Percentiles rank a stretch among this genome's conserved stretches.
Evolutionary conservation across 176 grass and related monocot species (phyloP).

Genomic region (Aegilops umbellulata): DNA sequence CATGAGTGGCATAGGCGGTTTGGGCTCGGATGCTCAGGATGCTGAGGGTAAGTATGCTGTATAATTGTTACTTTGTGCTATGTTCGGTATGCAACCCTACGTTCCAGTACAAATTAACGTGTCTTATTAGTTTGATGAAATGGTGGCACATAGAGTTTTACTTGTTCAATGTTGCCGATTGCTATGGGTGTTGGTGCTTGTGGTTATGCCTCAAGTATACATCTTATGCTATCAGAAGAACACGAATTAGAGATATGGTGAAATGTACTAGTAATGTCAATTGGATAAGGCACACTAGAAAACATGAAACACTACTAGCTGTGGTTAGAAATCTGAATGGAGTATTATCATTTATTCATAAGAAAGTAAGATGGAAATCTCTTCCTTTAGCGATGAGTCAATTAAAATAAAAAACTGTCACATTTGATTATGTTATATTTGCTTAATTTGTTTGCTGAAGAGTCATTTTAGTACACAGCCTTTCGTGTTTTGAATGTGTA

Average conservation of each 20-base stretch:
- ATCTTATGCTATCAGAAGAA: neutral
- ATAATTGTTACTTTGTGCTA: neutral
- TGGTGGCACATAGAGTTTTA: neutral
- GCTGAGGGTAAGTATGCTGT: conserved; percentile 28
- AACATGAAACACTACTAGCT: neutral
- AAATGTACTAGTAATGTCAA: neutral
- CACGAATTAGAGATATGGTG: neutral
- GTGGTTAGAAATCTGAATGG: neutral
- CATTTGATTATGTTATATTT: neutral
- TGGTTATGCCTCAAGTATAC: neutral
- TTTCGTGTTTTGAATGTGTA: neutral
- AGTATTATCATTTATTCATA: neutral
- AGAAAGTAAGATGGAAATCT: neutral
- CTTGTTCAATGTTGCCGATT: neutral
- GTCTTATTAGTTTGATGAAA: neutral
- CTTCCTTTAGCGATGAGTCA: neutral
- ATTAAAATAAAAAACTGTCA: neutral
- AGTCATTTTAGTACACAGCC: neutral
- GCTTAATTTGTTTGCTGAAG: neutral
- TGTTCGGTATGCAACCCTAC: neutral
- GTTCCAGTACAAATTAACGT: neutral
- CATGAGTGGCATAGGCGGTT: conserved; percentile 10
- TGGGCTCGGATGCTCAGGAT: conserved; percentile 23
- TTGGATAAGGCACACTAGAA: neutral
- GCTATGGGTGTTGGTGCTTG: neutral